Evolutionary conservation across 352 stramenopile genomes (phyloP).

Genomic region (Globisporangium sylvaticum): DNA sequence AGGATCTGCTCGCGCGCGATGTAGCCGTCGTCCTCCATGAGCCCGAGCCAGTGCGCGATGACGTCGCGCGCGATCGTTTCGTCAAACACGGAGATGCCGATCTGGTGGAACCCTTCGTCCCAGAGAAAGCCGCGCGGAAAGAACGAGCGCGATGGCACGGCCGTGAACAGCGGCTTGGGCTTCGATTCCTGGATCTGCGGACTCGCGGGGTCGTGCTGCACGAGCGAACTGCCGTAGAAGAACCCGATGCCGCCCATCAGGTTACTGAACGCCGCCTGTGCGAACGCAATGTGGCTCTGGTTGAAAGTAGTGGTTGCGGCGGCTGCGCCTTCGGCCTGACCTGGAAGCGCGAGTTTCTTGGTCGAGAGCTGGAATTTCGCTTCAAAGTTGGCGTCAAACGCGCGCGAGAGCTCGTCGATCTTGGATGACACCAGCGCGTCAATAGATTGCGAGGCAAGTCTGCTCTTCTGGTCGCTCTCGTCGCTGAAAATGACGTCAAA

Average conservation of each 20-base stretch:
- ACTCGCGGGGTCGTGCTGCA: constrained; percentile 53
- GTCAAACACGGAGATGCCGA: constrained; percentile 82
- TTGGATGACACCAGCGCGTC: constrained; percentile 13
- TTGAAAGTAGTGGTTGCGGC: constrained; percentile 26
- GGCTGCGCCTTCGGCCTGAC: no score
- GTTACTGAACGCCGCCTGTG: constrained; percentile 86
- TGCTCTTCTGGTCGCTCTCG: constrained; percentile 28
- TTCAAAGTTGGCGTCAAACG: constrained; percentile 63
- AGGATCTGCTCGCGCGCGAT: constrained; percentile 92
- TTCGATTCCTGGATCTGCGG: constrained; percentile 34
- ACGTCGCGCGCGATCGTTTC: constrained; percentile 66
- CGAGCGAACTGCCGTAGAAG: constrained; percentile 85
- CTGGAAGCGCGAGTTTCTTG: constrained; percentile 18
- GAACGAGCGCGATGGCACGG: constrained; percentile 90
- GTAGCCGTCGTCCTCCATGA: constrained; percentile 88
- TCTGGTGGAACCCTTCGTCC: constrained; percentile 94
- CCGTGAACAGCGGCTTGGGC: constrained; percentile 75
- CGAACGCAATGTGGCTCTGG: constrained; percentile 59
- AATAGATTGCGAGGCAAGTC: no score
- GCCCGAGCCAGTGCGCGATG: constrained; percentile 82
- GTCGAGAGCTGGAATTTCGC: constrained; percentile 41
- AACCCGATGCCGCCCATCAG: constrained; percentile 87
- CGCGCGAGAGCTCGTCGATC: constrained; percentile 2
- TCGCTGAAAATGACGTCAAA: constrained; percentile 55
- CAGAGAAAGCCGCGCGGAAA: constrained; percentile 93